Base-by-base conservation (phyloP, 2,329 filamentous ascomycete species). In the Alternaria arbusti region DNA sequence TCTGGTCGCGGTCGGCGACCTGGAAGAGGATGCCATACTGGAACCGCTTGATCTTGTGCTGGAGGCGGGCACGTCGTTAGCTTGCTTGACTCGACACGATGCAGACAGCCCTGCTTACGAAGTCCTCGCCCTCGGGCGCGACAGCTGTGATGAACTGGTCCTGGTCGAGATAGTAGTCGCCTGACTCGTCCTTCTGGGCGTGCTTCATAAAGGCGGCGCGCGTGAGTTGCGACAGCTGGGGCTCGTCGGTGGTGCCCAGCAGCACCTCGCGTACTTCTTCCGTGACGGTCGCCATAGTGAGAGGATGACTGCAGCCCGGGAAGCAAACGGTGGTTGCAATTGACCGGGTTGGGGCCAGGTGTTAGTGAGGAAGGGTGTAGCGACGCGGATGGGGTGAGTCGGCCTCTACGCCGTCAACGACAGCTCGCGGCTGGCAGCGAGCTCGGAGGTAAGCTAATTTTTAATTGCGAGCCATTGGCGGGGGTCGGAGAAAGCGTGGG, bases 1-100 rank as follows among this genome's bases (percentile, higher is more conserved):
- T 85, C 70, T 85, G 87, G 69, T 88, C 88, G 73, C 92, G 89
- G 81, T 99, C 96, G 73, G 96, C 96, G 62, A 99, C 91, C 68
- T 86, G 86, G 82, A 99, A 99, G 51, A 99, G 91, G 76, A 99
- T 91, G 56, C 90, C 90, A 82, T 97, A 99, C 81, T 98, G 96
- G 73, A 97, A 92, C 72, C 95, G 90, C 83, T 94, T 93, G 85
- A 99, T 98, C 82, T 99, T 99, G 86, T 97, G 94, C 95, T 98
- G 77, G 70, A 61, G 52, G 61, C 25, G 58, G 64, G 67, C 59
- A 68, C 64, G 63, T 65, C 51, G 70, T 80, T 73, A 79, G 78
- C 43, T 56, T 56, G 70, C 58, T 64, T 59, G 64, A 69, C 57
- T 69, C 60, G 61, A 72, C 64, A 70, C 57, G 62, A 62, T 63